A percentile compares a stretch with the other conserved stretches of the same genome.
Conservation (phyloP, 345 rosid genomes). For the Brassica napus region Da-Ae NC_063446.1:40450001-40450500, state of each 20-base stretch:
- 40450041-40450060: neutral
- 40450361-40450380: too few species aligned
- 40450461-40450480: too few species aligned
- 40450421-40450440: too few species aligned
- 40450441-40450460: too few species aligned
- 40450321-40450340: too few species aligned
- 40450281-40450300: neutral
- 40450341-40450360: too few species aligned
- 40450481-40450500: too few species aligned
- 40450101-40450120: neutral
- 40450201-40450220: neutral
- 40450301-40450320: neutral
- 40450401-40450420: too few species aligned
- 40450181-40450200: neutral
- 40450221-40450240: neutral
- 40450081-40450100: neutral
- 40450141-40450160: neutral
- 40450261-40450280: neutral
- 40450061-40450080: neutral
- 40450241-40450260: neutral
- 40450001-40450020: neutral
- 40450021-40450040: neutral
- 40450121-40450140: neutral
- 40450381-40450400: too few species aligned
- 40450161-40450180: neutral